Percentiles rank a stretch among this genome's conserved stretches.
These are phyloP conservation scores for Grosmannia clavigera DNA, from an alignment of 2,329 filamentous ascomycete genomes.

Conservation along the genomic window DNA sequence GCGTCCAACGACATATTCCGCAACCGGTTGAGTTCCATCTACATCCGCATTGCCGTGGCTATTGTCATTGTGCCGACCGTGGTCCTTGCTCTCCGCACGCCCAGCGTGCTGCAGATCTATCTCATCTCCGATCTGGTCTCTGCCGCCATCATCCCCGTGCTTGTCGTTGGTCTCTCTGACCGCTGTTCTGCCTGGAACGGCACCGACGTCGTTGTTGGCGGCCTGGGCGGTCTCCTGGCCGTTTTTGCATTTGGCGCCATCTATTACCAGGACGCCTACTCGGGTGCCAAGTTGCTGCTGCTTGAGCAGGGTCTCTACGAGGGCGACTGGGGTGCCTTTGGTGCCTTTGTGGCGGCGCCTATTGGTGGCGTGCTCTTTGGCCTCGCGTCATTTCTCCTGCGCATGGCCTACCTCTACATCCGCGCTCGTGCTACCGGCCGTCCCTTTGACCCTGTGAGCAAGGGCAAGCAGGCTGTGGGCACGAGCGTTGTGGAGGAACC, in stretches of 20 bases:
- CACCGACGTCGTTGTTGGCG: constrained; percentile 68
- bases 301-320: constrained; percentile 63
- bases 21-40: constrained; percentile 66
- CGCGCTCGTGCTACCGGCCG: constrained; percentile 44
- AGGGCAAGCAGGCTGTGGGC: neutral
- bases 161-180: constrained; percentile 59
- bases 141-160: constrained; percentile 60
- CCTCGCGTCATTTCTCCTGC: constrained; percentile 45
- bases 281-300: constrained; percentile 56
- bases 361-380: constrained; percentile 64
- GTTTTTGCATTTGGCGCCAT: constrained; percentile 73
- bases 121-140: constrained; percentile 72
- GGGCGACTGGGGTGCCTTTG: constrained; percentile 71
- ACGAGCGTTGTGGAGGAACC: neutral
- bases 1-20: constrained; percentile 77
- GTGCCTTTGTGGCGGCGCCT: constrained; percentile 70
- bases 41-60: constrained; percentile 57
- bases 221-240: constrained; percentile 63
- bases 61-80: constrained; percentile 62
- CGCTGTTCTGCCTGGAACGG: constrained; percentile 62
- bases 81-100: constrained; percentile 60
- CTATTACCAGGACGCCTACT: constrained; percentile 56
- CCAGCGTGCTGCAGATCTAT: constrained; percentile 69
- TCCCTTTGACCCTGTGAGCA: constrained; percentile 56
- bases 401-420: constrained; percentile 46